These are phyloP conservation scores for Cerrena zonata DNA, from an alignment of 1,284 basidiomycete genomes.

Conservation along the genomic window DNA sequence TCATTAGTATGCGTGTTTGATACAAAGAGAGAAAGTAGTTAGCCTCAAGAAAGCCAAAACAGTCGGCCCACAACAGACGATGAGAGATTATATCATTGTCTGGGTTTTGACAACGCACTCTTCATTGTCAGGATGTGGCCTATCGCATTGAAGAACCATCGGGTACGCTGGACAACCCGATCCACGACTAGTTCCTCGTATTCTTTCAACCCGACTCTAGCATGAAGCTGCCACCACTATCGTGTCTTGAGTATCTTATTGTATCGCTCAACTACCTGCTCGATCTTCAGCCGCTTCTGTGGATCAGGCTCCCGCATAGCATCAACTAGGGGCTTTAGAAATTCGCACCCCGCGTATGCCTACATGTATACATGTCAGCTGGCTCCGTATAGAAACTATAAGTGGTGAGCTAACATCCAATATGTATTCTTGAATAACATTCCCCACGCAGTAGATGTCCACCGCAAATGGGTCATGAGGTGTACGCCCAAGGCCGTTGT, in stretches of 20 bases:
- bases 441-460: constrained; percentile 28
- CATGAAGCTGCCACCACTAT: not conserved
- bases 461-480: constrained; percentile 22
- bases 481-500: not conserved
- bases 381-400: not conserved
- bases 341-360: constrained; percentile 5
- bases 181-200: too few relatives aligned
- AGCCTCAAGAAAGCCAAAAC: too few relatives aligned
- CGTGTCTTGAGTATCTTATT: constrained; percentile 8
- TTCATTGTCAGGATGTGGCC: not conserved
- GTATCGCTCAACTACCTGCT: constrained; percentile 23
- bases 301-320: constrained; percentile 15
- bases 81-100: not conserved
- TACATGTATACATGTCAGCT: not conserved
- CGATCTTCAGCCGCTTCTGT: too few relatives aligned
- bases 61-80: too few relatives aligned
- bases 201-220: not conserved
- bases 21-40: too few relatives aligned
- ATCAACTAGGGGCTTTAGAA: constrained; percentile 9
- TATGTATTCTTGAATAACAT: constrained; percentile 25
- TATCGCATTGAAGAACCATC: not conserved
- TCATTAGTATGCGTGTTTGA: too few relatives aligned
- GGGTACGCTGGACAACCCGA: too few relatives aligned
- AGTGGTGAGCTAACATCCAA: constrained; percentile 11
- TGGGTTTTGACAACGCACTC: not conserved